These are phyloP conservation scores for Phyllosticta citriasiana DNA, from an alignment of 2,329 filamentous ascomycete genomes.

Conservation along the genomic window DNA sequence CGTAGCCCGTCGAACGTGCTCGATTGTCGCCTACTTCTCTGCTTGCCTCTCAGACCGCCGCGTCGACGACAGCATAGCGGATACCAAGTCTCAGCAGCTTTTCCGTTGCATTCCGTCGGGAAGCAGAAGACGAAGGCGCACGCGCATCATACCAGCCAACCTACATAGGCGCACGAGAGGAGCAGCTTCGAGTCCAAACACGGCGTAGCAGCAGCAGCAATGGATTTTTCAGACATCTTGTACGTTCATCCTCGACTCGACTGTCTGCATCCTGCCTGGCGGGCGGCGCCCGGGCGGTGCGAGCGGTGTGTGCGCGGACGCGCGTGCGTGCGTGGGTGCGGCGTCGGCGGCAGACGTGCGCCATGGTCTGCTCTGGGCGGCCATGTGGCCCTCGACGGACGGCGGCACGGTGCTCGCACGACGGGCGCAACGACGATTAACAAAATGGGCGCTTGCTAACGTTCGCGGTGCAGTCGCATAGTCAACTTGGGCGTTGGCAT, in stretches of 20 bases:
- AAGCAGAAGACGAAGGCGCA: not conserved
- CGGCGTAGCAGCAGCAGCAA: slow-evolving; percentile 32
- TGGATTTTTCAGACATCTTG: slow-evolving; percentile 93
- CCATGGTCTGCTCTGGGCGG: not conserved
- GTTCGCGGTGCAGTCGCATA: slow-evolving; percentile 57
- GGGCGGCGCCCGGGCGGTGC: not conserved
- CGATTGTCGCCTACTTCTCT: not conserved
- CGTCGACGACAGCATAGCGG: slow-evolving; percentile 8
- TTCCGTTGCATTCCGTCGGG: slow-evolving; percentile 11
- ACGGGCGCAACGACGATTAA: slow-evolving; percentile 5
- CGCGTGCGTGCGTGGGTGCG: not conserved
- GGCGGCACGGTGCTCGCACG: slow-evolving; percentile 7
- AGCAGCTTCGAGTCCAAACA: slow-evolving; percentile 25
- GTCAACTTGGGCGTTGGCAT: slow-evolving; percentile 84
- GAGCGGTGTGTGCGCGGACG: slow-evolving; percentile 9
- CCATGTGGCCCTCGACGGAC: slow-evolving; percentile 5
- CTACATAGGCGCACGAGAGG: slow-evolving; percentile 17
- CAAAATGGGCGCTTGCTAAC: slow-evolving; percentile 13
- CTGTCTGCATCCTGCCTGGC: too few relatives aligned
- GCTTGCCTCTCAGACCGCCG: not conserved
- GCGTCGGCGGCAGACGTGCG: not conserved
- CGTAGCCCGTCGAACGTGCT: not conserved
- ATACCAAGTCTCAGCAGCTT: not conserved
- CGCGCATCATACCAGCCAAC: not conserved
- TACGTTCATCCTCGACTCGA: slow-evolving; percentile 39